These are phyloP conservation scores for Chaetomiaceae sp. DNA, from an alignment of 2,329 filamentous ascomycete genomes.

Conservation along the genomic window DNA sequence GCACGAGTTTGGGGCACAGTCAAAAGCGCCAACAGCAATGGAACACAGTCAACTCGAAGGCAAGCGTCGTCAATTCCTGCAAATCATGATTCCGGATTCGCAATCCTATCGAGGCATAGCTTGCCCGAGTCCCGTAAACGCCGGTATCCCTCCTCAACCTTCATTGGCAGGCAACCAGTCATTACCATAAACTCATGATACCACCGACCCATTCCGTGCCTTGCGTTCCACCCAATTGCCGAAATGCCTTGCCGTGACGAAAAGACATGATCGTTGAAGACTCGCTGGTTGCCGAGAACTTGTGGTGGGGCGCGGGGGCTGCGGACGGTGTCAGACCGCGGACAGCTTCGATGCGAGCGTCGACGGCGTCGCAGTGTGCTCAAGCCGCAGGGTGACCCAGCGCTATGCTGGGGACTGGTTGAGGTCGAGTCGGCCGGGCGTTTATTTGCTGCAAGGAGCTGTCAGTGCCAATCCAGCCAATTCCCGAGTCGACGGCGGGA, in stretches of 20 bases:
- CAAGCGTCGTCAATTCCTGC: slow-evolving; percentile 20
- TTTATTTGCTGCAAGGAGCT: slow-evolving; percentile 58
- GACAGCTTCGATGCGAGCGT: slow-evolving; percentile 17
- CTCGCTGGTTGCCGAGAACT: slow-evolving; percentile 16
- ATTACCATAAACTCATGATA: slow-evolving; percentile 22
- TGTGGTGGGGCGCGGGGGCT: slow-evolving; percentile 13
- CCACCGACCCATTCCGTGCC: slow-evolving; percentile 20
- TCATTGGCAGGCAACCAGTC: slow-evolving; percentile 27
- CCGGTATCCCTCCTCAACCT: slow-evolving; percentile 23
- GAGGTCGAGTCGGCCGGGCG: slow-evolving; percentile 53
- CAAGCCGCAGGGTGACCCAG: slow-evolving; percentile 26
- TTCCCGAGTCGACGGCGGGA: slow-evolving; percentile 22
- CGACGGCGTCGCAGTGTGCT: slow-evolving; percentile 13
- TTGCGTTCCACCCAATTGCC: slow-evolving; percentile 16
- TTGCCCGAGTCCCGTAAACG: slow-evolving; percentile 21
- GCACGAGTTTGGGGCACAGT: no score
- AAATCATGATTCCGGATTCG: slow-evolving; percentile 19
- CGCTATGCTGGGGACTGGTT: slow-evolving; percentile 38
- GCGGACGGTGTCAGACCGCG: slow-evolving; percentile 15
- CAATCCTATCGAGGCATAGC: slow-evolving; percentile 18
- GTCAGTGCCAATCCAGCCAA: slow-evolving; percentile 32
- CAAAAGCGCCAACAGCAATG: not conserved
- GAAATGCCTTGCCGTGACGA: slow-evolving; percentile 5
- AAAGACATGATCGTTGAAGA: slow-evolving; percentile 14
- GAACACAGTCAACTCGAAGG: slow-evolving; percentile 8